phyloP scores from a whole-genome alignment of 257 asterid species.

The Nicotiana knightiana region DNA sequence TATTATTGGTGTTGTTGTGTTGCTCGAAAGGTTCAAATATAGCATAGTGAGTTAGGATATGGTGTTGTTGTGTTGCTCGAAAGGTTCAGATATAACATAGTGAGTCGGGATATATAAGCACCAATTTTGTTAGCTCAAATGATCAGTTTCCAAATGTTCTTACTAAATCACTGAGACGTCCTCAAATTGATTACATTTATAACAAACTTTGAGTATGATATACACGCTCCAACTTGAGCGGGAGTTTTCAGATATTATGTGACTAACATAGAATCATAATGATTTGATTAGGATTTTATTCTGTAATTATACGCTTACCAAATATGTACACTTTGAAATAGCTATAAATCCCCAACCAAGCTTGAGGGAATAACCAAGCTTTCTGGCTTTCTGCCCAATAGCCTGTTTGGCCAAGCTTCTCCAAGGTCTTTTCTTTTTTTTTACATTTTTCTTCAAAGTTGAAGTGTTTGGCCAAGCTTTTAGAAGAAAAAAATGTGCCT shows the following conservation, averaged over 20 bases:
- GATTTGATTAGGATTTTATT: too few species aligned
- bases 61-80: too few species aligned
- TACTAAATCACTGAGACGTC: neutral
- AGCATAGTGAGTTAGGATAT: too few species aligned
- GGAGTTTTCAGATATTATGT: neutral
- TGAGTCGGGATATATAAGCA: neutral
- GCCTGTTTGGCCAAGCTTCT: too few species aligned
- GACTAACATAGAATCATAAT: neutral
- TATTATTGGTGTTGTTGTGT: too few species aligned
- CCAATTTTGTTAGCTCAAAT: neutral
- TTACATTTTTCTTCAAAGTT: too few species aligned
- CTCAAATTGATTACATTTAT: neutral
- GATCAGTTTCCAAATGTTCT: neutral
- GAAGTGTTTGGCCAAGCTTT: too few species aligned
- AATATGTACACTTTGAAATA: neutral
- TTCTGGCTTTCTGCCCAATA: neutral
- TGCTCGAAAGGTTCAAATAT: too few species aligned
- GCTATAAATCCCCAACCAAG: neutral
- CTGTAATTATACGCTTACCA: too few species aligned
- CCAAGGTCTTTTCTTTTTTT: too few species aligned
- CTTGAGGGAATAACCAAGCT: neutral
- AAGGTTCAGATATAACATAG: too few species aligned
- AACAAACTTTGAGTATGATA: neutral
- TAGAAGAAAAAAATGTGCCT: too few species aligned
- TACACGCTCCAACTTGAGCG: neutral